Percentiles rank a stretch among this genome's conserved stretches.
Evolutionary conservation across 495 filamentous ascomycete species (phyloP).

Genomic region (Podospora didyma): DNA sequence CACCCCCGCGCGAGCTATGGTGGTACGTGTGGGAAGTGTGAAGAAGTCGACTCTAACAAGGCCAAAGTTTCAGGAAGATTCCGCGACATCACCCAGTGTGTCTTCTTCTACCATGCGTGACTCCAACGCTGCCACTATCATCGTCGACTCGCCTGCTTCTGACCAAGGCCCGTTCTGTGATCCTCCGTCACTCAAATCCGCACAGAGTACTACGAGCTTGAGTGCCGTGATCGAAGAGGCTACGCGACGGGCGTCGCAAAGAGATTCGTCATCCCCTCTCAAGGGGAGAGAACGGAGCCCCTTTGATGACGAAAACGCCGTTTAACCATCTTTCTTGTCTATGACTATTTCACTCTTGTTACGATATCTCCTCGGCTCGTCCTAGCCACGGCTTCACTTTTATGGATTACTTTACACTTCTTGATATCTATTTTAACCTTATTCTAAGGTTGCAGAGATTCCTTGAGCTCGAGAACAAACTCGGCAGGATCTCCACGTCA

Average conservation of each 20-base stretch:
- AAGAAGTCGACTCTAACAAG: conserved; percentile 36
- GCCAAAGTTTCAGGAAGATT: conserved; percentile 17
- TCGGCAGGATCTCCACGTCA: too few species aligned
- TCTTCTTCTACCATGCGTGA: conserved; percentile 25
- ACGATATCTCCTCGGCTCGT: not conserved
- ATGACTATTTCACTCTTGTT: not conserved
- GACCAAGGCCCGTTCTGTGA: conserved; percentile 60
- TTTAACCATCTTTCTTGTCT: conserved; percentile 22
- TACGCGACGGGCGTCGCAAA: conserved; percentile 36
- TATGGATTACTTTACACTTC: not conserved
- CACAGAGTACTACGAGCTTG: conserved; percentile 41
- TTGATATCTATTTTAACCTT: not conserved
- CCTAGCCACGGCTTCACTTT: not conserved
- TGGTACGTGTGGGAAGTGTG: conserved; percentile 49
- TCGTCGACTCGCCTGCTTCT: conserved; percentile 44
- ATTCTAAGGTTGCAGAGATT: too few species aligned
- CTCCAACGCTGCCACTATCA: conserved; percentile 41
- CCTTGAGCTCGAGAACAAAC: too few species aligned
- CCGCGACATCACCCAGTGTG: conserved; percentile 17
- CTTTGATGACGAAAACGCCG: conserved; percentile 54
- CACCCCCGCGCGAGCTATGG: conserved; percentile 48
- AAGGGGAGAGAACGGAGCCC: conserved; percentile 42
- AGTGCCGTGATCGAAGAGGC: conserved; percentile 53
- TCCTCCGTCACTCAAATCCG: conserved; percentile 31
- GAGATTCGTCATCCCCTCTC: conserved; percentile 23